Conservation (phyloP, 2,329 filamentous ascomycete genomes). For the Scolecobasidium constrictum region DNA sequence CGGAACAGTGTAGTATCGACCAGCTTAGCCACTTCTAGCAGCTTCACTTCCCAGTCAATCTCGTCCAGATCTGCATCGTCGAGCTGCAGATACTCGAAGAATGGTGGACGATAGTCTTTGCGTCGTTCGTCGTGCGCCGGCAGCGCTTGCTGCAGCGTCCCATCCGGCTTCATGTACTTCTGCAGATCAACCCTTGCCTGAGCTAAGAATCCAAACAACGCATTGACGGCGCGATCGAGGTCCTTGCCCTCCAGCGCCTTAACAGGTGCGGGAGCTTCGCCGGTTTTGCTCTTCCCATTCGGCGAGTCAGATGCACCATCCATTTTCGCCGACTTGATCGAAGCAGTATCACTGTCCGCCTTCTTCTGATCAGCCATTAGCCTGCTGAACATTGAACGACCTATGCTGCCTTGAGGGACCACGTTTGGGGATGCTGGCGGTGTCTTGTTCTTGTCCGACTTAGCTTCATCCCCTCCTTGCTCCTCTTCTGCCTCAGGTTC, state of each 20-base stretch:
- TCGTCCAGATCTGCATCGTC: constrained; percentile 21
- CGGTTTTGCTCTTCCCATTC: constrained; percentile 19
- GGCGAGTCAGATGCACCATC: constrained; percentile 44
- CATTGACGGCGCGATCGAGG: constrained; percentile 67
- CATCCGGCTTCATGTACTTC: constrained; percentile 48
- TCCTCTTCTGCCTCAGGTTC: constrained; percentile 26
- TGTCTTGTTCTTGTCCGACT: constrained; percentile 10
- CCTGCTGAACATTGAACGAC: constrained; percentile 35
- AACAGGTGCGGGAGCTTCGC: constrained; percentile 37
- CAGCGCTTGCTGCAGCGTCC: constrained; percentile 46
- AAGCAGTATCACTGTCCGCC: constrained; percentile 39
- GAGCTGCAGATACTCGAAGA: constrained; percentile 30
- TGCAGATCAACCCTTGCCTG: constrained; percentile 63
- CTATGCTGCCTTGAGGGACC: constrained; percentile 21
- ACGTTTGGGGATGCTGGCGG: constrained; percentile 2
- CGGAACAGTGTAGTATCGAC: constrained; percentile 93
- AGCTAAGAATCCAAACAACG: constrained; percentile 78
- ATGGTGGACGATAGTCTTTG: constrained; percentile 28
- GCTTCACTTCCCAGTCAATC: constrained; percentile 55
- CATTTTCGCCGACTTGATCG: constrained; percentile 48
- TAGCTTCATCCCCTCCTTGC: constrained; percentile 18
- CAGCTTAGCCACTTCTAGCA: constrained; percentile 66
- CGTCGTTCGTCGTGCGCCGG: constrained; percentile 31
- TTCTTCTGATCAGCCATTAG: constrained; percentile 35
- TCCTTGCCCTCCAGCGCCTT: constrained; percentile 62